Evolutionary conservation across 768 basidiomycete genomes (phyloP).

Genomic region (Mycena polygramma): DNA sequence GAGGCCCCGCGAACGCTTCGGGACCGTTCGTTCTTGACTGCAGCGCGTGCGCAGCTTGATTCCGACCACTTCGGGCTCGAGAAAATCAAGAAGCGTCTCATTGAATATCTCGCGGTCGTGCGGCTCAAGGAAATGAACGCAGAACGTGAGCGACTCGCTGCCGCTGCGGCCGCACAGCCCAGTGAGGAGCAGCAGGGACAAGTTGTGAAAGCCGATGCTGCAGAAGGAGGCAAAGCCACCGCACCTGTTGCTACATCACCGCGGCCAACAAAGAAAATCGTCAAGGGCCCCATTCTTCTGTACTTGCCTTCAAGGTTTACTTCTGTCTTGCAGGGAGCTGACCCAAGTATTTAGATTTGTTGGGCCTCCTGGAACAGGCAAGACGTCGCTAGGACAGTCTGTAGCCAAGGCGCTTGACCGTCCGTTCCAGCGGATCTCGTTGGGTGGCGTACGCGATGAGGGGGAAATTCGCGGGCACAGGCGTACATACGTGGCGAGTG

Average conservation of each 20-base stretch:
- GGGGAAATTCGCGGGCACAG: conserved; percentile 85
- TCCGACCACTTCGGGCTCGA: conserved; percentile 93
- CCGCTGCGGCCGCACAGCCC: conserved; percentile 1
- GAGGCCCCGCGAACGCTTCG: conserved; percentile 47
- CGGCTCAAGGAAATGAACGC: conserved; percentile 66
- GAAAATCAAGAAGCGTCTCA: conserved; percentile 90
- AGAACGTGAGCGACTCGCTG: conserved; percentile 44
- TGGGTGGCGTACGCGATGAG: conserved; percentile 95
- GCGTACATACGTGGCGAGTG: conserved; percentile 93
- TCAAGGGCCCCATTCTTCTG: conserved; percentile 83
- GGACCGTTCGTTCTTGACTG: conserved; percentile 71
- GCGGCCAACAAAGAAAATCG: conserved; percentile 49
- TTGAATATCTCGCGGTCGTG: conserved; percentile 93
- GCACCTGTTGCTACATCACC: conserved; percentile 9
- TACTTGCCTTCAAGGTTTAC: conserved; percentile 42
- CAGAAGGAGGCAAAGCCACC: background rate
- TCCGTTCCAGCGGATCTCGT: conserved; percentile 92
- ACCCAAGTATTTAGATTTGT: conserved; percentile 67
- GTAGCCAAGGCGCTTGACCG: conserved; percentile 86
- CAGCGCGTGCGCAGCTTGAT: conserved; percentile 86
- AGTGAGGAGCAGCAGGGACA: conserved; percentile 28
- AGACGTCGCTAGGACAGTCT: conserved; percentile 92
- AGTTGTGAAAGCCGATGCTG: background rate
- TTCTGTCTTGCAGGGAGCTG: conserved; percentile 3
- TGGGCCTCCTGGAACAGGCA: conserved; percentile 92